Evolutionary conservation across 2,329 filamentous ascomycete species (phyloP).

Genomic region (Fusarium zealandicum): DNA sequence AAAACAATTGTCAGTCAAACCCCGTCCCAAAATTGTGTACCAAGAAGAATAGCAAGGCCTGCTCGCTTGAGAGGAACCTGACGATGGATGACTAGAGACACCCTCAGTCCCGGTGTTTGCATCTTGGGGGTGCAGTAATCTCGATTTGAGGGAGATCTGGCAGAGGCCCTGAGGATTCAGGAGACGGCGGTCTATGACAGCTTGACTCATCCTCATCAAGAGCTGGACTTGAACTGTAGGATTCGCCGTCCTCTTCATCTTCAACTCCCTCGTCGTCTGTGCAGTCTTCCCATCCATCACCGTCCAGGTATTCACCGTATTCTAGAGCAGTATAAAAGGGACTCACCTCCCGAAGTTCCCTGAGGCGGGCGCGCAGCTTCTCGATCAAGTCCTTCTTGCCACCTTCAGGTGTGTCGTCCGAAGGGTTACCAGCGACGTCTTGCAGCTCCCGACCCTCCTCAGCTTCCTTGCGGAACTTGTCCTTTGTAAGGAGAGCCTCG

Average conservation of each 20-base stretch:
- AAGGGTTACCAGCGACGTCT: constrained; percentile 44
- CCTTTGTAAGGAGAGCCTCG: constrained; percentile 66
- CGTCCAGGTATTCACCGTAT: constrained; percentile 12
- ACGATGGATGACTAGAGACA: constrained; percentile 1
- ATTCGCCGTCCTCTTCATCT: not conserved
- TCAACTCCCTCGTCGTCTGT: not conserved
- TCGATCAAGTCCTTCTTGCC: constrained; percentile 62
- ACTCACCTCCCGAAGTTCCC: constrained; percentile 65
- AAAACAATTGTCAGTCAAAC: constrained; percentile 20
- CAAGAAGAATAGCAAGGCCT: too few species aligned
- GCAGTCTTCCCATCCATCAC: too few species aligned
- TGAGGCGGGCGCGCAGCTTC: constrained; percentile 62
- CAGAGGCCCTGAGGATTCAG: not conserved
- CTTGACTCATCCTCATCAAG: not conserved
- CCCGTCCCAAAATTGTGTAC: not conserved
- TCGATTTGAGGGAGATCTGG: not conserved
- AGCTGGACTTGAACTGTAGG: not conserved
- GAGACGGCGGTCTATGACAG: not conserved
- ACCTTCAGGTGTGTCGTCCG: constrained; percentile 48
- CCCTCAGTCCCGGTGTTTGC: not conserved
- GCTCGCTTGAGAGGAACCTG: not conserved
- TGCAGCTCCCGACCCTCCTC: constrained; percentile 56
- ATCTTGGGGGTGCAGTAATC: not conserved
- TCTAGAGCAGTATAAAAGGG: constrained; percentile 14
- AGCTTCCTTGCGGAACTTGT: constrained; percentile 63